Conservation (phyloP, 1,284 basidiomycete genomes). For the Sporisorium iseilematis-ciliati region DNA sequence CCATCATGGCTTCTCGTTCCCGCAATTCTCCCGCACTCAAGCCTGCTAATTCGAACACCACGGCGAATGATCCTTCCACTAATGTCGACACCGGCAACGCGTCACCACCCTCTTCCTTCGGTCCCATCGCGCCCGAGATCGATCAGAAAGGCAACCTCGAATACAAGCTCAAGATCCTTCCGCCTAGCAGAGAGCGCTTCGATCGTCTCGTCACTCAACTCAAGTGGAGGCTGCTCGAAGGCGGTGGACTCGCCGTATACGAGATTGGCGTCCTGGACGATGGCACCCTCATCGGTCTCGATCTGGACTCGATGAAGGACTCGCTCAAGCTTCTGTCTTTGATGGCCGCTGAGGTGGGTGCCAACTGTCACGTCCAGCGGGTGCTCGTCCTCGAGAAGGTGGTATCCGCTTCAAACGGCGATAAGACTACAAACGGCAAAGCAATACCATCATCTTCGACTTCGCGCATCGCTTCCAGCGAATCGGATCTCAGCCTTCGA, state of each 20-base stretch:
- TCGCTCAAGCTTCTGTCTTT: conserved; percentile 58
- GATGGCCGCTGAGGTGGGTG: conserved; percentile 61
- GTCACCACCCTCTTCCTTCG: conserved; percentile 30
- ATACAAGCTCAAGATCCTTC: conserved; percentile 69
- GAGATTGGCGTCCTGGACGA: conserved; percentile 69
- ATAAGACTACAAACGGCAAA: neutral
- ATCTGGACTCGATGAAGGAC: conserved; percentile 58
- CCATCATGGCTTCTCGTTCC: conserved; percentile 29
- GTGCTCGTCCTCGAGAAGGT: conserved; percentile 40
- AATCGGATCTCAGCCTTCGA: conserved; percentile 33
- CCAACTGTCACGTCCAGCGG: conserved; percentile 39
- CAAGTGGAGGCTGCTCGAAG: conserved; percentile 68
- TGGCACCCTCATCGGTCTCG: conserved; percentile 63
- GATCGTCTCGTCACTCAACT: conserved; percentile 68
- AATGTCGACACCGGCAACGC: neutral
- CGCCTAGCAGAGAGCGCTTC: conserved; percentile 62
- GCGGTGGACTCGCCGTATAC: conserved; percentile 65
- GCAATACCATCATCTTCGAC: neutral
- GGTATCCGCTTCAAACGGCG: neutral
- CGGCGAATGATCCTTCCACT: neutral
- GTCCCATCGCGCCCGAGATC: conserved; percentile 62
- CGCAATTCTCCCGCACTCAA: conserved; percentile 30
- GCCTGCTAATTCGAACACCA: neutral
- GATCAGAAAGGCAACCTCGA: conserved; percentile 68
- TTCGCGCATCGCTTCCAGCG: conserved; percentile 6